phyloP scores from a whole-genome alignment of 2,329 filamentous ascomycete genomes.

The Monosporascus cannonballus region DNA sequence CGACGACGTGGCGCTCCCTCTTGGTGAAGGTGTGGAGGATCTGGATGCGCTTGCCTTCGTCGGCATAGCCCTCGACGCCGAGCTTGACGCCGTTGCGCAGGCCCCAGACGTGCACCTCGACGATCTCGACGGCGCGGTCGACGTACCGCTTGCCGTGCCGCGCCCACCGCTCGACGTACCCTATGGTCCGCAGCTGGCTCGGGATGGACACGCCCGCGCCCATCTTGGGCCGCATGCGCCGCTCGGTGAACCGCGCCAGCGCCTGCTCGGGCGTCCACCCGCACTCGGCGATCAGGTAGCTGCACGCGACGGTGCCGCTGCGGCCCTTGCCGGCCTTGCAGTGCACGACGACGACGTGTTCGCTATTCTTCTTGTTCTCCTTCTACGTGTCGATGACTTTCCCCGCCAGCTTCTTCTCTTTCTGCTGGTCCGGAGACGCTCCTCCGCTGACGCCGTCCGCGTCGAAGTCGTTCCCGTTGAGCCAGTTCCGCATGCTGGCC shows the following conservation, averaged over 20 bases:
- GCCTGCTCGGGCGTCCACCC: conserved; percentile 50
- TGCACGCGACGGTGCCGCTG: conserved; percentile 81
- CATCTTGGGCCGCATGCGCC: conserved; percentile 84
- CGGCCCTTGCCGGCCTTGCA: conserved; percentile 96
- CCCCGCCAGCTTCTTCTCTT: conserved; percentile 20
- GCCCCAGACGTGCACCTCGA: conserved; percentile 88
- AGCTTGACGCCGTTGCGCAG: conserved; percentile 83
- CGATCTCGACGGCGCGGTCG: conserved; percentile 75
- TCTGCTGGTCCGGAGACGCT: conserved; percentile 24
- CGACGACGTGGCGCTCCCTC: conserved; percentile 64
- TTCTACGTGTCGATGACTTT: neutral
- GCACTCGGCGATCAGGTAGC: conserved; percentile 85
- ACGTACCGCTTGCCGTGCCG: conserved; percentile 69
- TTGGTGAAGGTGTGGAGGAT: conserved; percentile 73
- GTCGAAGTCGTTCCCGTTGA: conserved; percentile 47
- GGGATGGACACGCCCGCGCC: conserved; percentile 88
- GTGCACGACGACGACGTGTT: conserved; percentile 80
- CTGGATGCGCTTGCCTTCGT: conserved; percentile 85
- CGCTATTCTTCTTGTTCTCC: conserved; percentile 10
- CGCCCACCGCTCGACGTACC: conserved; percentile 85
- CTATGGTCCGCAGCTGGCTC: conserved; percentile 81
- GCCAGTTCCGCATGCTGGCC: conserved; percentile 88
- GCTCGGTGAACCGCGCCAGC: conserved; percentile 60
- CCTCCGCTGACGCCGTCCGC: conserved; percentile 20
- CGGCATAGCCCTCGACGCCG: conserved; percentile 73